Conservation (phyloP, 768 basidiomycete genomes). For the Leccinum incarnatum region DNA sequence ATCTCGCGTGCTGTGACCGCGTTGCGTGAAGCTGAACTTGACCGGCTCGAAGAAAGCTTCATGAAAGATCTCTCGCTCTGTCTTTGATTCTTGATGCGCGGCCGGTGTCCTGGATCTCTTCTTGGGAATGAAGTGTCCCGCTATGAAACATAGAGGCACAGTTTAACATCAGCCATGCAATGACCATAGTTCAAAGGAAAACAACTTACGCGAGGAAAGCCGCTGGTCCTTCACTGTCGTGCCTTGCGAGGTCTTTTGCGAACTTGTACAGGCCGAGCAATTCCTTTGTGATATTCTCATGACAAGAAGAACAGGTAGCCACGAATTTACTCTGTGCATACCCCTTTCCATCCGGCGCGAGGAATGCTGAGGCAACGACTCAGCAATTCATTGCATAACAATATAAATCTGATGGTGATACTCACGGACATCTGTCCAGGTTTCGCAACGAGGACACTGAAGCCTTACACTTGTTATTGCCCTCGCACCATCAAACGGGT, state of each 20-base stretch:
- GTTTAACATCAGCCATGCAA: too few species aligned
- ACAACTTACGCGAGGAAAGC: not conserved
- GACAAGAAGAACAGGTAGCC: slow-evolving; percentile 25
- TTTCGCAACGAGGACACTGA: not conserved
- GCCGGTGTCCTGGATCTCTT: too few species aligned
- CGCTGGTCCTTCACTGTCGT: not conserved
- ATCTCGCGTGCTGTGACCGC: too few species aligned
- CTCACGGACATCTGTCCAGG: not conserved
- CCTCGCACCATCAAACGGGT: slow-evolving; percentile 25
- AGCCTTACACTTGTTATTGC: slow-evolving; percentile 13
- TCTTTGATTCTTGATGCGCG: too few species aligned
- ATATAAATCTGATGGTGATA: not conserved
- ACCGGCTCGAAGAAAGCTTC: not conserved
- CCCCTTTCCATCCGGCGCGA: slow-evolving; percentile 38
- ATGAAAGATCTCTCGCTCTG: too few species aligned
- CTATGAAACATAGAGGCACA: too few species aligned
- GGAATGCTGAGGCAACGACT: slow-evolving; percentile 33
- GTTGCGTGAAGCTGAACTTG: not conserved
- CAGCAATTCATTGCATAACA: not conserved
- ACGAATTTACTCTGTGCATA: slow-evolving; percentile 46
- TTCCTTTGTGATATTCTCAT: slow-evolving; percentile 37
- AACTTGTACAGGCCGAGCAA: slow-evolving; percentile 40
- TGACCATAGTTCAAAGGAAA: too few species aligned
- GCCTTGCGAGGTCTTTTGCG: slow-evolving; percentile 31
- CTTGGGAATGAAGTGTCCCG: too few species aligned